phyloP scores from a whole-genome alignment of 805 yeast genomes.

The Cyberlindnera mississippiensis region DNA sequence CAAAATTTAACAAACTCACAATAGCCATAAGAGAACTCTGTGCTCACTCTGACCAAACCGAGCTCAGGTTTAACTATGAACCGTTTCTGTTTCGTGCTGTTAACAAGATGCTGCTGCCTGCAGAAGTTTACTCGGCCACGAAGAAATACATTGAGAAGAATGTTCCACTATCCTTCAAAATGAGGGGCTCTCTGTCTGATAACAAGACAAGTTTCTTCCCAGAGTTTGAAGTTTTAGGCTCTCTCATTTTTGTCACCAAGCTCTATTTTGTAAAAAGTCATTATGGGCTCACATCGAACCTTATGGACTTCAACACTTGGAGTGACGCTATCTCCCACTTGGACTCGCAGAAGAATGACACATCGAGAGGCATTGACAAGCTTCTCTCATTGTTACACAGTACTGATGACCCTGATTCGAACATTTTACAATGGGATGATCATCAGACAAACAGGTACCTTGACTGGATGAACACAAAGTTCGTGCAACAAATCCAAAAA shows the following conservation, averaged over 20 bases:
- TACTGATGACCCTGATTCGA: conserved; percentile 29
- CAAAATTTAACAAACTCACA: neutral
- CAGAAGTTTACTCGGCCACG: conserved; percentile 41
- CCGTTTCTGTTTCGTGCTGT: conserved; percentile 41
- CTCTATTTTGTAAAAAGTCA: conserved; percentile 21
- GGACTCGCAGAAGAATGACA: conserved; percentile 7
- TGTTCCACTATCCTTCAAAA: too few relatives aligned
- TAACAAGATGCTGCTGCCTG: conserved; percentile 44
- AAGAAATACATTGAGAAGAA: conserved; percentile 25
- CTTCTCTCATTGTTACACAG: conserved; percentile 11
- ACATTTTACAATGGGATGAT: conserved; percentile 46
- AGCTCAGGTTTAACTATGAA: conserved; percentile 24
- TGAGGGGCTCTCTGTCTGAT: neutral
- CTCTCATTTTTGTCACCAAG: conserved; percentile 18
- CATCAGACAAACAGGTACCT: conserved; percentile 43
- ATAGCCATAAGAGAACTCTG: too few relatives aligned
- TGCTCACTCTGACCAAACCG: neutral
- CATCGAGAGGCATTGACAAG: conserved; percentile 7
- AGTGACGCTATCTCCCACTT: conserved; percentile 20
- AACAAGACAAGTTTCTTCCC: conserved; percentile 35
- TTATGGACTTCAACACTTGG: conserved; percentile 18
- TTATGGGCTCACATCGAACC: conserved; percentile 1
- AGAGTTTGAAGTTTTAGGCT: conserved; percentile 18
- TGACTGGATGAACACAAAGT: conserved; percentile 42
- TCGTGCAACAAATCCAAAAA: conserved; percentile 19